Conservation (phyloP, 371 early-diverging fungal genomes). For the Chytridium lagenaria region DNA sequence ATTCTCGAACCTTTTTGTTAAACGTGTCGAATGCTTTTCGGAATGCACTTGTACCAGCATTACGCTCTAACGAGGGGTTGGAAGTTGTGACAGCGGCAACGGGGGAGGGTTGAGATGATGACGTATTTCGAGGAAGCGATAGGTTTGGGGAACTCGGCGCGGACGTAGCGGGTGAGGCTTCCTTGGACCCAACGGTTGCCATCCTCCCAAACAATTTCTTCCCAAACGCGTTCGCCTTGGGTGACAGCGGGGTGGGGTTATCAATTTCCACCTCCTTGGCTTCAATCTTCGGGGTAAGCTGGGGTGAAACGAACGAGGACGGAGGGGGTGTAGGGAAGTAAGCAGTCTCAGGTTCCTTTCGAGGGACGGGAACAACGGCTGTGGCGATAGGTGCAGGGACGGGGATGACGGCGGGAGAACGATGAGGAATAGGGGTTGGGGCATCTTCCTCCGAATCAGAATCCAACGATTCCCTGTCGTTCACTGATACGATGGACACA, state of each 20-base stretch:
- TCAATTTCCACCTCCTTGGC: too few species aligned
- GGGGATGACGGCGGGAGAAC: too few species aligned
- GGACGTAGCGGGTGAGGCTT: background rate
- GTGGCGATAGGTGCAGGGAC: too few species aligned
- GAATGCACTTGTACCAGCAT: background rate
- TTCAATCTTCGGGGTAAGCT: too few species aligned
- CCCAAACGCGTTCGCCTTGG: background rate
- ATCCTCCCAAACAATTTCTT: constrained; percentile 9
- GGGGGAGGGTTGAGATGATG: too few species aligned
- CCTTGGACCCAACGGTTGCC: background rate
- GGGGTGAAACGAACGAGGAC: too few species aligned
- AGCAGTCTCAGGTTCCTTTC: too few species aligned
- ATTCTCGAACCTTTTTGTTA: background rate
- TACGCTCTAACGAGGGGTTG: background rate
- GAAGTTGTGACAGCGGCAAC: too few species aligned
- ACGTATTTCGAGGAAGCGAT: background rate
- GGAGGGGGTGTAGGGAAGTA: too few species aligned
- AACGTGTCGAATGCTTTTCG: constrained; percentile 11
- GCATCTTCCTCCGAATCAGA: constrained; percentile 10
- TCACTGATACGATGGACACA: background rate
- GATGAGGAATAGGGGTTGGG: too few species aligned
- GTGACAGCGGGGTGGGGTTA: background rate
- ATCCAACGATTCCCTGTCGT: constrained; percentile 3
- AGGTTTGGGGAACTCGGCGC: background rate
- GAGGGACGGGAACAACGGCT: too few species aligned